Evolutionary conservation across 2,329 filamentous ascomycete species (phyloP), one percentile per base, ranked within the genome.

Genomic region (Septoria petroselini): DNA sequence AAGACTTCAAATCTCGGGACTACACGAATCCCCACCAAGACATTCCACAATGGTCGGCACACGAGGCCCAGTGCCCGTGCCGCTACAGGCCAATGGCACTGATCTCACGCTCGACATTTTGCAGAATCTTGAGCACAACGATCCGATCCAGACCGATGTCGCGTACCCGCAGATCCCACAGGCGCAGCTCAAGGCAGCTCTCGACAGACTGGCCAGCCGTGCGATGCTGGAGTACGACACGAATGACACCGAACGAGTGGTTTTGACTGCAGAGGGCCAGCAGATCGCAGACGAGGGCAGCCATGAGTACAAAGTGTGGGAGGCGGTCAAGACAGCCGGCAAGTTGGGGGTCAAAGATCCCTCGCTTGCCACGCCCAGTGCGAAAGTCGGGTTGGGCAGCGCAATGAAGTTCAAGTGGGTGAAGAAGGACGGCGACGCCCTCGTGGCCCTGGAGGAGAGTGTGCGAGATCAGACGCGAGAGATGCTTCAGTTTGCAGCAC

Each of bases 321-420:
- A 73, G 52, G 70, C 70, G 4, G 71, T 77, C 39, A 70, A 71
- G 59, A 65, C 70, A 49, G 67, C 66, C 40, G 74, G 73, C 14
- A 71, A 68, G 52, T 57, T 77, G 30, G 64, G 67, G 11, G 68
- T 75, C 41, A 76, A 76, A 60, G 74, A 76, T 53, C 63, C 76
- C 25, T 68, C 71, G 47, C 83, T 91, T 58, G 85, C 86, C 48
- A 82, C 86, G 69, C 87, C 88, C 69, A 83, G 75, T 40, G 84
- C 84, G 41, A 91, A 88, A 73, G 76, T 96, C 53, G 93, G 93
- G n/a, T 86, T 93, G 68, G 90, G 90, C 62, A 95, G 93, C 74
- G 91, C 91, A 27, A 95, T 97, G 76, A 94, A 80, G 70, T 75
- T 77, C 62, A 81, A 80, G 58, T 85, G 82, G 82, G 78, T 84